A percentile compares a stretch with the other conserved stretches of the same genome.
Evolutionary conservation across 2,329 filamentous ascomycete species (phyloP).

Genomic region (Aspergillus sp.): DNA sequence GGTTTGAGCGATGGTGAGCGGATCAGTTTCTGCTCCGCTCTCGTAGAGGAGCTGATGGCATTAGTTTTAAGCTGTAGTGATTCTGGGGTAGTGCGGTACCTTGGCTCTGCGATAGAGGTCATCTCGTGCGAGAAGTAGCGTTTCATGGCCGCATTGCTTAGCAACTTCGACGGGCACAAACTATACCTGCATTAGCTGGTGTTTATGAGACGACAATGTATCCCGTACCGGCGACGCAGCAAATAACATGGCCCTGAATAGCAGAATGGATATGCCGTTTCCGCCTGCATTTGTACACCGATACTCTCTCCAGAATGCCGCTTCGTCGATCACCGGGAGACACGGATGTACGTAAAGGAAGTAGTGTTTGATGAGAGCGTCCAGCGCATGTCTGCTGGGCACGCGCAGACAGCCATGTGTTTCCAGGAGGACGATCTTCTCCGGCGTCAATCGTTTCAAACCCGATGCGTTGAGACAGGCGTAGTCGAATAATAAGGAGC

Average conservation of each 20-base stretch:
- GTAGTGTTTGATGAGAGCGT: constrained; percentile 14
- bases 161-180: constrained; percentile 11
- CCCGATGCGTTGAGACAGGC: constrained; percentile 2
- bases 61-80: background rate
- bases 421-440: constrained; percentile 3
- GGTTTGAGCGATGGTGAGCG: constrained; percentile 7
- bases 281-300: background rate
- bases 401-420: constrained; percentile 7
- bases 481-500: background rate
- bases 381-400: constrained; percentile 8
- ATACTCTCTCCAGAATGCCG: constrained; percentile 13
- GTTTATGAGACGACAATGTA: background rate
- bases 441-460: background rate
- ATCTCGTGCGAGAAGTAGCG: constrained; percentile 10
- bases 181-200: background rate
- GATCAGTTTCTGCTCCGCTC: constrained; percentile 1
- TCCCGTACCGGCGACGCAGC: constrained; percentile 7
- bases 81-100: background rate
- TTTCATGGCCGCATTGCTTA: constrained; percentile 13
- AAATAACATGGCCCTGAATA: constrained; percentile 16
- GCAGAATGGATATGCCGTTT: constrained; percentile 7
- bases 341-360: constrained; percentile 16
- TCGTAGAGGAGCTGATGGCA: background rate
- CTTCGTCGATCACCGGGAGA: constrained; percentile 13
- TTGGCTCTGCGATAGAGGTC: constrained; percentile 14